These are phyloP conservation scores for Rhododendron simsii DNA, from an alignment of 148 eudicot species.

Conservation along the genomic window DNA sequence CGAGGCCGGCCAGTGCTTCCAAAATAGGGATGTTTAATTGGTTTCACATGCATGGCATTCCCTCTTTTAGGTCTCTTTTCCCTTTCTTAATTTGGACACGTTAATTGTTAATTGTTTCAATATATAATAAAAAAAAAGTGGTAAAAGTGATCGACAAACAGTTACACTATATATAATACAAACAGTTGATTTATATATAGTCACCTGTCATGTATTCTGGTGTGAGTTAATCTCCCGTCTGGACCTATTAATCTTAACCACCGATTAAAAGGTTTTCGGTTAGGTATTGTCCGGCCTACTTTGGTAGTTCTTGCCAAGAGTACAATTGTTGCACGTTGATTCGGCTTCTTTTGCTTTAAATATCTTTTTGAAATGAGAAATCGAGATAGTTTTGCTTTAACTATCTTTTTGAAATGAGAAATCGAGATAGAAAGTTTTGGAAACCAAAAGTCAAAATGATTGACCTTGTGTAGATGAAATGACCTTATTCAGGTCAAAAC, in stretches of 20 bases:
- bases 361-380: not conserved
- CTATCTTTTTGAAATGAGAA: not conserved
- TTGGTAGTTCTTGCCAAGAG: not conserved
- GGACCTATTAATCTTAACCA: not conserved
- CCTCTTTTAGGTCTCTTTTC: not conserved
- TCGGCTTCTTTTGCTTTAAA: not conserved
- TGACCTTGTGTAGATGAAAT: not conserved
- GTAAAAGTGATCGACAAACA: not conserved
- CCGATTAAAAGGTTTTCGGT: not conserved
- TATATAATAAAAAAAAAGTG: too few species aligned
- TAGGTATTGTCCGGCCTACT: not conserved
- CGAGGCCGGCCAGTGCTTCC: conserved; percentile 4
- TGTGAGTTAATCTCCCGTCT: not conserved
- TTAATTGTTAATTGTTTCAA: not conserved
- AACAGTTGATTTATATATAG: not conserved
- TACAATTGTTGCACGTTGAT: not conserved
- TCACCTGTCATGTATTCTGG: not conserved
- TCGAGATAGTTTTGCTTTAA: too few species aligned
- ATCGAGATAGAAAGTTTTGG: not conserved
- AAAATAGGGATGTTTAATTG: conserved; percentile 1
- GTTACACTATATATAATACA: too few species aligned
- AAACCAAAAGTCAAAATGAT: not conserved
- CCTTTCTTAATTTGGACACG: not conserved
- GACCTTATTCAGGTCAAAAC: not conserved
- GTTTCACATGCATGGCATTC: conserved; percentile 4